Base-by-base conservation (phyloP, 83 land plant genomes). In the Picea abies region DNA sequence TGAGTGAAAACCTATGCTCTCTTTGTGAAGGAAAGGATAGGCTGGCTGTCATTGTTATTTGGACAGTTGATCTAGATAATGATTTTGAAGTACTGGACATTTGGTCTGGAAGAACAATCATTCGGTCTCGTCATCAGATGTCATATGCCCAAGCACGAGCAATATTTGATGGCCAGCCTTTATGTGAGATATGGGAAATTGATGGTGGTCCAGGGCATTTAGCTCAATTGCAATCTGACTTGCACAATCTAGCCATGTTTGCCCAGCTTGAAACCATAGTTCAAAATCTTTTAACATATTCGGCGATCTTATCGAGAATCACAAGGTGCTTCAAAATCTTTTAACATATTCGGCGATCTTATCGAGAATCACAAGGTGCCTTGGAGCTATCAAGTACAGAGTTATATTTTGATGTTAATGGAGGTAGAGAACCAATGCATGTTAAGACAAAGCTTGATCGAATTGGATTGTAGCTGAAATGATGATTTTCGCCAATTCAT, bases 51-150 rank as follows among this genome's bases (percentile, higher is more conserved):
- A 83, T 85, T 83, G 85, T 83, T 15, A 80, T 83, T 61, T 83
- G 85, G 85, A 83, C 85, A 65, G 69, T 82, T 35, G 84, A 83
- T 63, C 85, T 72, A 3, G 84, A 80, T 14, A 83, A 83, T 56
- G 81, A 83, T 32, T 83, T 83, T 83, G 85, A 83, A 80, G 83
- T 83, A 81, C 25, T 83, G 35, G 76, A 83, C 15, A 47, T 44
- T 23, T 83, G 85, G 85, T 83, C 82, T 83, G 85, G 85, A 81
- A 62, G 85, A 80, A 83, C 85, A 63, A 81, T 83, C n/a, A 81
- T 83, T 76, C 71, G 60, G 35, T 83, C 85, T 58, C 69, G 83
- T 35, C 20, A 81, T 63, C 85, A 83, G 85, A 29, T 29, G 32
- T 29, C 32, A 29, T 1, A 29, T 29, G 32, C 32, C 32, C 32